Percentiles rank a stretch among this genome's conserved stretches.
These are phyloP conservation scores for Starmerella vaccinii DNA, from an alignment of 805 yeast species.

Conservation along the genomic window DNA sequence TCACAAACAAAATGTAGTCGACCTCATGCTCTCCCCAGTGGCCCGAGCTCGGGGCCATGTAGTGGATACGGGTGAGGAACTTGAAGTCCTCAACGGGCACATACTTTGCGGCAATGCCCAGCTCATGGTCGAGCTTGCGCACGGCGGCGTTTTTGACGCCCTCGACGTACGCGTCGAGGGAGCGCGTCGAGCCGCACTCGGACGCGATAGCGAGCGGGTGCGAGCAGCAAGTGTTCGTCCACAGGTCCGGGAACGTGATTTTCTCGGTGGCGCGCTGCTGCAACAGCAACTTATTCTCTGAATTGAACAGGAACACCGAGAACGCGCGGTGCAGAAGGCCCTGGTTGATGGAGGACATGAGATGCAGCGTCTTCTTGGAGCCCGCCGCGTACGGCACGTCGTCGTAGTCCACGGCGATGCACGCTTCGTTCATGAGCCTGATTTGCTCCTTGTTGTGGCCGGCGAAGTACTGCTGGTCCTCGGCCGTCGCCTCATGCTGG, in stretches of 20 bases:
- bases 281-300: slow-evolving; percentile 60
- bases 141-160: slow-evolving; percentile 87
- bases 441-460: slow-evolving; percentile 95
- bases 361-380: slow-evolving; percentile 72
- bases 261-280: slow-evolving; percentile 96
- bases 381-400: slow-evolving; percentile 89
- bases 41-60: slow-evolving; percentile 67
- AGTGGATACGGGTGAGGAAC: slow-evolving; percentile 87
- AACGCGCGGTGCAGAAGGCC: slow-evolving; percentile 94
- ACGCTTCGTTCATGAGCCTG: slow-evolving; percentile 88
- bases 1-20: slow-evolving; percentile 80
- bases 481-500: slow-evolving; percentile 11
- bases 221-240: slow-evolving; percentile 99
- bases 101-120: slow-evolving; percentile 62
- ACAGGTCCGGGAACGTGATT: slow-evolving; percentile 90
- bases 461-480: slow-evolving; percentile 41
- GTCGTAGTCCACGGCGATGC: slow-evolving; percentile 82
- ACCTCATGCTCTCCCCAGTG: slow-evolving; percentile 98
- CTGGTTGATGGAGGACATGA: slow-evolving; percentile 73
- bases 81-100: slow-evolving; percentile 58
- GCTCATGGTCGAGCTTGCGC: slow-evolving; percentile 84
- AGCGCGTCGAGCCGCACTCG: slow-evolving; percentile 54
- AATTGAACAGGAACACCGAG: slow-evolving; percentile 85
- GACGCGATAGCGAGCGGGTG: slow-evolving; percentile 81
- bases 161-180: slow-evolving; percentile 48